phyloP scores from a whole-genome alignment of 371 early-diverging fungal genomes.

The Apophysomyces ossiformis region DNA sequence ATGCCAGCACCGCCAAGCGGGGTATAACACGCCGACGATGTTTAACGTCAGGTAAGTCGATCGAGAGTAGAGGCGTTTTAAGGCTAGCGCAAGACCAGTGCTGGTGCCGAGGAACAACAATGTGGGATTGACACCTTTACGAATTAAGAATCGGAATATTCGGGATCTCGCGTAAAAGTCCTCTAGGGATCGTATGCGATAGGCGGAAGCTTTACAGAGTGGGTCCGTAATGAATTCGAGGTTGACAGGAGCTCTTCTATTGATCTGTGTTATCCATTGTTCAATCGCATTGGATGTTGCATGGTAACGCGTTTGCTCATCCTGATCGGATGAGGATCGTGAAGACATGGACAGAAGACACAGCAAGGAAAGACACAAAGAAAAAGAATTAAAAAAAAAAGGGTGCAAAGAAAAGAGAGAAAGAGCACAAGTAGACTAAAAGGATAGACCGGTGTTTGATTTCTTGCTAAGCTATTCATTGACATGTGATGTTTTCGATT shows the following conservation, averaged over 20 bases:
- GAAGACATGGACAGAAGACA: not conserved
- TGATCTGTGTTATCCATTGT: constrained; percentile 19
- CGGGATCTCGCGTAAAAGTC: constrained; percentile 31
- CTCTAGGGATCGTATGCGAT: constrained; percentile 39
- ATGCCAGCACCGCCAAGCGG: constrained; percentile 44
- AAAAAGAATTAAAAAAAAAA: not conserved
- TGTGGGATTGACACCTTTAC: constrained; percentile 40
- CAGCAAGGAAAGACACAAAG: not conserved
- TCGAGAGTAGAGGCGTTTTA: constrained; percentile 35
- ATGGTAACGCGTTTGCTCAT: constrained; percentile 11
- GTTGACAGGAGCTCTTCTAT: constrained; percentile 44
- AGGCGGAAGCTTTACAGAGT: constrained; percentile 20
- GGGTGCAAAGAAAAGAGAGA: not conserved
- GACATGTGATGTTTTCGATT: constrained; percentile 5
- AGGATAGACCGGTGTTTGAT: not conserved
- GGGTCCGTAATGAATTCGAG: constrained; percentile 36
- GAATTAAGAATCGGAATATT: constrained; percentile 37
- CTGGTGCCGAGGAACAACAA: constrained; percentile 33
- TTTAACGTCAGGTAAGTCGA: constrained; percentile 35
- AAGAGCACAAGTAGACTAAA: too few relatives aligned
- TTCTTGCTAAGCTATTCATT: not conserved
- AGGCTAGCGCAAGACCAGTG: constrained; percentile 22
- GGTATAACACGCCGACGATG: constrained; percentile 49
- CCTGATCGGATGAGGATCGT: not conserved
- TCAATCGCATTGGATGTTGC: constrained; percentile 29